phyloP scores from a whole-genome alignment of 805 yeast species.

The Saccharomycopsis oosterbeekiorum region DNA sequence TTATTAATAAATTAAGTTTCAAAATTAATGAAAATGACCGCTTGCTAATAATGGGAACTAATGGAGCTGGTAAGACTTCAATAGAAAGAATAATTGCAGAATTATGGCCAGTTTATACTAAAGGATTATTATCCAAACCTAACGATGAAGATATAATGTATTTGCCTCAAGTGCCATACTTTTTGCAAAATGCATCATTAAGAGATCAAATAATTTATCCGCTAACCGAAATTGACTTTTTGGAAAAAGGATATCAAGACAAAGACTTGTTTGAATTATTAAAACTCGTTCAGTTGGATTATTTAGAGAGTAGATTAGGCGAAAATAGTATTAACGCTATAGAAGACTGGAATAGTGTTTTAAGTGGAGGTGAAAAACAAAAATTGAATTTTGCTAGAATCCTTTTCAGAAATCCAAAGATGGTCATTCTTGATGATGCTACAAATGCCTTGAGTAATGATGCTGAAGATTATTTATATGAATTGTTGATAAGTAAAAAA shows the following conservation, averaged over 20 bases:
- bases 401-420: slow-evolving; percentile 67
- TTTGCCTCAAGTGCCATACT: slow-evolving; percentile 81
- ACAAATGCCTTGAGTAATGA: slow-evolving; percentile 88
- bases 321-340: slow-evolving; percentile 29
- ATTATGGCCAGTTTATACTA: slow-evolving; percentile 74
- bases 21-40: slow-evolving; percentile 50
- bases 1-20: slow-evolving; percentile 55
- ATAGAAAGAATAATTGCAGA: slow-evolving; percentile 78
- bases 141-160: slow-evolving; percentile 57
- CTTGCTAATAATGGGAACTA: slow-evolving; percentile 72
- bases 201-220: slow-evolving; percentile 92
- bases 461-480: slow-evolving; percentile 80
- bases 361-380: slow-evolving; percentile 95
- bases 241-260: slow-evolving; percentile 62
- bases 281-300: slow-evolving; percentile 70
- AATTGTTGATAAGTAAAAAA: slow-evolving; percentile 53
- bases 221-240: slow-evolving; percentile 64
- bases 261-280: slow-evolving; percentile 56
- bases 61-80: slow-evolving; percentile 86
- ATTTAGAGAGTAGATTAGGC: slow-evolving; percentile 50
- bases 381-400: slow-evolving; percentile 82
- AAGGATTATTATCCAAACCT: slow-evolving; percentile 76
- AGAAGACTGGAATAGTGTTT: slow-evolving; percentile 80
- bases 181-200: slow-evolving; percentile 64
- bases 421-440: slow-evolving; percentile 85